These are phyloP conservation scores for Lactifluus rugatus DNA, from an alignment of 768 basidiomycete genomes.

Conservation along the genomic window DNA sequence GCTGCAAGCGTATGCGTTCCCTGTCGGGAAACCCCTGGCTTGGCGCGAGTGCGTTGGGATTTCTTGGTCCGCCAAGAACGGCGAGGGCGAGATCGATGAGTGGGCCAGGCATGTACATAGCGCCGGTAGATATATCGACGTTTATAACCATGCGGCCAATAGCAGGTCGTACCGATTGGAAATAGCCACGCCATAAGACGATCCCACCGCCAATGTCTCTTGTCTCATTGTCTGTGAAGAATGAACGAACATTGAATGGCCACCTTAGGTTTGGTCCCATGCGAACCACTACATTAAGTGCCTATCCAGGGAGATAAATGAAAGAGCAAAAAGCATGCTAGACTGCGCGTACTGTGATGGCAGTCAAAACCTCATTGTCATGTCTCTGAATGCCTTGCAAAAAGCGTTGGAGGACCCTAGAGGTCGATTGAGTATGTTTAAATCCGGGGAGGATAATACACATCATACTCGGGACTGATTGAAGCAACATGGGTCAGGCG, in stretches of 20 bases:
- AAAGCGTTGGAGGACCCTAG: conserved; percentile 55
- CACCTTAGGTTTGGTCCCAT: conserved; percentile 62
- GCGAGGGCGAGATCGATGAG: conserved; percentile 52
- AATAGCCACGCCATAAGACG: conserved; percentile 69
- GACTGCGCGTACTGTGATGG: conserved; percentile 42
- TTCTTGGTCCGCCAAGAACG: conserved; percentile 32
- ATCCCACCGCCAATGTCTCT: conserved; percentile 53
- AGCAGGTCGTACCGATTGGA: conserved; percentile 67
- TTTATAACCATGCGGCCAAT: conserved; percentile 59
- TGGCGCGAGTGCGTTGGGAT: conserved; percentile 33
- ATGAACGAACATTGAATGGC: conserved; percentile 66
- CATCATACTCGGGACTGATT: conserved; percentile 73
- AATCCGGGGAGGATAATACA: conserved; percentile 22
- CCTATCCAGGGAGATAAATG: conserved; percentile 30
- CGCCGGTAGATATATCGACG: conserved; percentile 67
- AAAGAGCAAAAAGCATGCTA: neutral
- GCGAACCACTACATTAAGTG: conserved; percentile 63
- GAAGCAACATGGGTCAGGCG: conserved; percentile 57
- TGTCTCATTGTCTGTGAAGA: conserved; percentile 52
- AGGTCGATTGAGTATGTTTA: neutral
- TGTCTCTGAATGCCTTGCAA: conserved; percentile 54
- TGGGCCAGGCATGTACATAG: conserved; percentile 61
- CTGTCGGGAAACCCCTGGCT: conserved; percentile 37
- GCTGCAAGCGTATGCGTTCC: conserved; percentile 42
- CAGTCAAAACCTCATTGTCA: conserved; percentile 58